These are phyloP conservation scores for Talaromyces sp. DNA, from an alignment of 2,329 filamentous ascomycete species.

Conservation along the genomic window DNA sequence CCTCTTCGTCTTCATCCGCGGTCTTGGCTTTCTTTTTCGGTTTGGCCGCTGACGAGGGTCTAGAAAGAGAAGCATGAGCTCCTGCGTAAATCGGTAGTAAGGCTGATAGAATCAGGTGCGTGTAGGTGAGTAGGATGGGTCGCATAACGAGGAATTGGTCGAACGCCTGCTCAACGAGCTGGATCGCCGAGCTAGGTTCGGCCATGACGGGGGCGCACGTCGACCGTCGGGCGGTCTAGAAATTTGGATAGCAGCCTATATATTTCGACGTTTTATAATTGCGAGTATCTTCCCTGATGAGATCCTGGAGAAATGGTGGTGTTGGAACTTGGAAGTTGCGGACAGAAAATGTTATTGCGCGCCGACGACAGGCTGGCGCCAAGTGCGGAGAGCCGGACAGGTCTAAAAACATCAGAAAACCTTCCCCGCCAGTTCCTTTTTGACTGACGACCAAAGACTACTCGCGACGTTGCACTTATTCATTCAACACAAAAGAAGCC, in stretches of 20 bases:
- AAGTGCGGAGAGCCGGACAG: neutral
- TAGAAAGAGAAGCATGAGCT: conserved; percentile 76
- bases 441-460: neutral
- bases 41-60: conserved; percentile 73
- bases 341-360: neutral
- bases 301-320: neutral
- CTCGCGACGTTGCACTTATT: neutral
- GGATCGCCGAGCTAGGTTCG: conserved; percentile 31
- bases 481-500: neutral
- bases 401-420: neutral
- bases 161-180: conserved; percentile 33
- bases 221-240: neutral
- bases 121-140: conserved; percentile 52
- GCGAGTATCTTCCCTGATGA: neutral
- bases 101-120: conserved; percentile 63
- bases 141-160: conserved; percentile 39
- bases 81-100: conserved; percentile 80
- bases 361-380: neutral
- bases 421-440: neutral
- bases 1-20: conserved; percentile 17
- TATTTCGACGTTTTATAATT: neutral
- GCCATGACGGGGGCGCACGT: conserved; percentile 21
- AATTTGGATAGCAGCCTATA: neutral
- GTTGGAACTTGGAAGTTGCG: neutral
- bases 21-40: conserved; percentile 41